Base-by-base conservation (phyloP, 768 basidiomycete genomes). In the Panellus pusillus region DNA sequence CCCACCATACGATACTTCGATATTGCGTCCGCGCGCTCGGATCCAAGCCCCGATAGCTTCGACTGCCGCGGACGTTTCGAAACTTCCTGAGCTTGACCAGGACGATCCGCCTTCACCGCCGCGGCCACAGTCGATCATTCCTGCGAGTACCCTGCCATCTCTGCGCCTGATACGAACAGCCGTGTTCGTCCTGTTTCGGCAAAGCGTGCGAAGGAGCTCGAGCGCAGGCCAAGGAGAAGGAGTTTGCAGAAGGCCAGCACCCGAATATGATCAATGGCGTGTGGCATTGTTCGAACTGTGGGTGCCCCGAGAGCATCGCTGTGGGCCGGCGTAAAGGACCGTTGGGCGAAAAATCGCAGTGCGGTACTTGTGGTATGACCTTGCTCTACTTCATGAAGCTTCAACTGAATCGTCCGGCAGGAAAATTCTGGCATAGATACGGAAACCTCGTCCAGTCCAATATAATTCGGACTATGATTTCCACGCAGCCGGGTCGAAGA, bases 251-350 rank as follows among this genome's bases (percentile, higher is more conserved):
- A 62, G 87, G 89, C 8, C 89, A 91, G 65, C 90, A 90, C 63
- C 78, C 86, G 36, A 90, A 92, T 66, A 77, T 82, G 62, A 87
- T 93, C 65, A 75, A 93, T 60, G 92, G 91, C 1, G 78, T 90
- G 4, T 97, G 94, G 94, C 91, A 93, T 71, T 98, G 94, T 66
- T 93, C 91, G 17, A 96, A 93, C 65, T 97, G 92, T 63, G 94
- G 94, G 6, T 90, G 90, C 66, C 94, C 94, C 0, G 93, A 92
- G 65, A 83, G 73, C 61, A 85, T 96, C 52, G 91, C 92, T 3
- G 74, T 93, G 39, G 93, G 93, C 2, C 74, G 91, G 56, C 78
- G 93, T 61, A 95, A 95, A 63, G 93, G 95, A 1, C 93, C 92
- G 1, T 73, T 93, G 43, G 94, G 94, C 8, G 86, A 91, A 65